Evolutionary conservation across 306 rosid species (phyloP).

Genomic region (Prunus mume): DNA sequence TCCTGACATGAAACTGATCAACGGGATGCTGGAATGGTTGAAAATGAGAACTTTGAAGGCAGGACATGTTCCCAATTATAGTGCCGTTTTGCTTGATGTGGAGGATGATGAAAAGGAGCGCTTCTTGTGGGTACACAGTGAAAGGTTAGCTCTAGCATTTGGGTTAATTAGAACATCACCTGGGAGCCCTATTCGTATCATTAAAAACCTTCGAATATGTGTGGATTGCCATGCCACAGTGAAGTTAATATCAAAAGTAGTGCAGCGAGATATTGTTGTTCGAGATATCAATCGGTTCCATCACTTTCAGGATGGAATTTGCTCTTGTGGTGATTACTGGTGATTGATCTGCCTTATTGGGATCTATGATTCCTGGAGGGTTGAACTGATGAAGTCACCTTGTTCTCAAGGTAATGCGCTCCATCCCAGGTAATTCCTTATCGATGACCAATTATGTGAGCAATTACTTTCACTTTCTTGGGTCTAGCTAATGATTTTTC

Average conservation of each 20-base stretch:
- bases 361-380: conserved; percentile 4
- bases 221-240: conserved; percentile 75
- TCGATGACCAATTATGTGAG: background rate
- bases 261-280: conserved; percentile 54
- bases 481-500: background rate
- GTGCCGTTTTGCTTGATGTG: conserved; percentile 62
- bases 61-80: conserved; percentile 59
- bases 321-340: conserved; percentile 77
- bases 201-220: conserved; percentile 77
- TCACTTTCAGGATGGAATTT: conserved; percentile 65
- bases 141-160: conserved; percentile 76
- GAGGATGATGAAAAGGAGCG: conserved; percentile 73
- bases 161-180: conserved; percentile 64
- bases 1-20: conserved; percentile 58
- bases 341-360: conserved; percentile 26
- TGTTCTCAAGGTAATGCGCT: background rate
- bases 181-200: conserved; percentile 63
- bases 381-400: conserved; percentile 5
- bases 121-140: conserved; percentile 74
- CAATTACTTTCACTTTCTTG: background rate
- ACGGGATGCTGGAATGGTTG: conserved; percentile 58
- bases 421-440: conserved; percentile 10
- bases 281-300: conserved; percentile 81
- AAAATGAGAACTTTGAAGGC: conserved; percentile 54
- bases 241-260: conserved; percentile 61